Evolutionary conservation across 1,139 yeast species (phyloP), one percentile per base, ranked within the genome.

Genomic region (Scheffersomyces insectosa): DNA sequence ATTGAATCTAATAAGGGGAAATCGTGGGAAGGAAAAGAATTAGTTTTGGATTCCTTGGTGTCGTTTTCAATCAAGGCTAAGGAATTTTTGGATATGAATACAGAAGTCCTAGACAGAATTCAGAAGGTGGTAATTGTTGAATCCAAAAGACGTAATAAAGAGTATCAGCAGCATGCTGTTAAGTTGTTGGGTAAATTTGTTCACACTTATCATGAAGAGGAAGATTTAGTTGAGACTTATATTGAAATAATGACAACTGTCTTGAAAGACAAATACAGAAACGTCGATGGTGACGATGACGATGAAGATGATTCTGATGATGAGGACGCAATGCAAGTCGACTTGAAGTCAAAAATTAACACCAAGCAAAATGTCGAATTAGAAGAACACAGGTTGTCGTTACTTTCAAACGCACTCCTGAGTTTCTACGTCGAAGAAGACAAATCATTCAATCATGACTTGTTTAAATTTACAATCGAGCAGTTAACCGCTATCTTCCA

Each of bases 11-110:
- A 85, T 46, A 72, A 76, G 43, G 97, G 97, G 0, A 80, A 93
- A 47, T 79, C 95, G 8, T 93, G 97, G 95, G 77, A 77, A 14
- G 98, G 98, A 7, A 93, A 93, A 57, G 97, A 89, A 51, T 64
- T 73, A 34, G 77, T 93, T 2, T 68, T 89, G 28, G 82, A 80
- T 35, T 89, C 97, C 0, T 65, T 91, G 40, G 85, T 88, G 1
- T 68, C 80, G 1, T 70, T 87, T 33, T 61, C 84, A 0, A 59
- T 70, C 11, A 79, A 79, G 49, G 72, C 80, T 10, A 65, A 70
- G 39, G 52, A 50, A 0, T 67, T 57, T 45, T 48, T 72, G 38
- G 16, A 43, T n/a, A 44, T 50, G 0, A 54, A 72, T 37, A 36
- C 40, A 0, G 56, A 51, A 1, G 62, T 59, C 0, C 46, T 75